Base-by-base conservation (phyloP, 345 rosid genomes). In the Aquilaria yunnanensis region DNA sequence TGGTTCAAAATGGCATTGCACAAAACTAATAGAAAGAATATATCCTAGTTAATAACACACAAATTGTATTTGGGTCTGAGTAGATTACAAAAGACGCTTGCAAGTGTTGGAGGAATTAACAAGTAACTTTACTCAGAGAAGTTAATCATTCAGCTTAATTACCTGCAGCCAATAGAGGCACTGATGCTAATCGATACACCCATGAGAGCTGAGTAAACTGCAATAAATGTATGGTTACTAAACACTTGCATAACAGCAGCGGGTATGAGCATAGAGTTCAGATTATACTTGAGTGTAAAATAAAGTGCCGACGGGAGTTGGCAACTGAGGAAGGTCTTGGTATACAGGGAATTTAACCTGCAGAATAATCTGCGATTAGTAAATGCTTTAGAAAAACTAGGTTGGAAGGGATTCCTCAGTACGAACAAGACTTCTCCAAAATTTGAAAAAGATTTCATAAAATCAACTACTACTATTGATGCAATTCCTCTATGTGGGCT, bases 141-240 rank as follows among this genome's bases (percentile, higher is more conserved):
- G 52, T 9, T 16, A 30, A 41, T 67, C 23, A 12, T 29, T 54
- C 32, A 43, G 12, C 5, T 43, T 10, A 48, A 59, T 49, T 74
- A 73, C 90, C 86, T 67, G 90, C 83, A 69, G 90, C 80, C 81
- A 82, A 72, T 61, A 84, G 74, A 52, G 88, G 81, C 54, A 84
- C 76, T 12, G 77, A 74, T 23, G 88, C 73, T 59, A 80, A 71
- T 63, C 84, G 74, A 32, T 84, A 85, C 54, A 76, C 70, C 65
- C 79, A 59, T 1, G 83, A 75, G 37, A 82, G 68, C 63, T 73
- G 73, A 64, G 67, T 47, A 67, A 81, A 87, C 88, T 84, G 81
- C 73, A 62, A 64, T 11, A 32, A 53, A 60, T 63, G 2, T 33
- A 50, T 5, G n/a, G 37, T 52, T 41, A 23, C 8, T 23, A 12